Base-by-base conservation (phyloP, 2,329 filamentous ascomycete species). In the Epichloe typhina region DNA sequence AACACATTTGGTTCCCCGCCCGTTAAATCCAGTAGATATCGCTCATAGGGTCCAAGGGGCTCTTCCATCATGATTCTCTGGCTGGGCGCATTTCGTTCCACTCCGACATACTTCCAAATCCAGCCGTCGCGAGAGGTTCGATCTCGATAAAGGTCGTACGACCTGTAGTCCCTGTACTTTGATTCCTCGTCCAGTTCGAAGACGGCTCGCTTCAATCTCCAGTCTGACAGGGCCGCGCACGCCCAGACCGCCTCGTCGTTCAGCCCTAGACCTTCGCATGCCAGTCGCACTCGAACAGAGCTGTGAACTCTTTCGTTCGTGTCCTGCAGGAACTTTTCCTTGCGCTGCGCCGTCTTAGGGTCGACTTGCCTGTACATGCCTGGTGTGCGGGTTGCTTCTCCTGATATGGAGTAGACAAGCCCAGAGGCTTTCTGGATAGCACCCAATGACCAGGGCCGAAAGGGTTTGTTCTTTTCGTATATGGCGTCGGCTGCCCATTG, bases 231-330 rank as follows among this genome's bases (percentile, higher is more conserved):
- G 0, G 76, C 69, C 0, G 68, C 59, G 17, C 72, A 74, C 15
- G 64, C 61, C 73, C 75, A 80, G n/a, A 66, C 52, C 1, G 59
- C 63, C 23, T 63, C 59, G 56, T 79, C 76, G 54, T 79, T 69
- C 35, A 74, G 64, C 0, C 70, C 73, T 3, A 76, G 67, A 2
- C 76, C 76, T 47, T 69, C 59, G 53, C 72, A 72, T 2, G 72
- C 72, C 13, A 79, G 67, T 3, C 75, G 70, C n/a, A 77, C 67
- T 1, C 76, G 69, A 1, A 76, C 76, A 2, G 73, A 75, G 53
- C 72, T 71, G 58, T 80, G 76, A 36, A 79, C 70, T 8, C 72
- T 69, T 61, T 80, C 76, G 56, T 78, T 75, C 9, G 76, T 80
- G 53, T 74, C 69, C 48, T 70, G 59, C 26, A 80, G 68, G 52